These are phyloP conservation scores for Phyllosticta citrichinensis DNA, from an alignment of 2,329 filamentous ascomycete genomes.

Conservation along the genomic window DNA sequence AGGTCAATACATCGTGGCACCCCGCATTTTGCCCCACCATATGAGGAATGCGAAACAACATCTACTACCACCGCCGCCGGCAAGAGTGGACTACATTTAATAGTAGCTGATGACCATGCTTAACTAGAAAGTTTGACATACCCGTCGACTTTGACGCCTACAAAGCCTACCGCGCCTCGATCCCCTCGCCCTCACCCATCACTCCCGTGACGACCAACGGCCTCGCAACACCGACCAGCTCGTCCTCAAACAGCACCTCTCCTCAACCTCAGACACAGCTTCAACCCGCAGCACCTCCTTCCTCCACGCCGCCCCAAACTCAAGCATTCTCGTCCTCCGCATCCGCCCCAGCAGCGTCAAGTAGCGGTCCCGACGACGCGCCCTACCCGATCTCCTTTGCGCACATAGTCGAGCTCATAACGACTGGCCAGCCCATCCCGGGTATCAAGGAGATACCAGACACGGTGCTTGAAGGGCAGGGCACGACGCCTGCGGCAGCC, in stretches of 20 bases:
- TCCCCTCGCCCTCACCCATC: neutral
- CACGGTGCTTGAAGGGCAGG: constrained; percentile 62
- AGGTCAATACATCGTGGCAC: constrained; percentile 3
- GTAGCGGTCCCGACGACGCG: constrained; percentile 30
- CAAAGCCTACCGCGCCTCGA: constrained; percentile 47
- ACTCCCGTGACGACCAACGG: neutral
- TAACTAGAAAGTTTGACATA: constrained; percentile 31
- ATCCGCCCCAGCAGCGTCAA: neutral
- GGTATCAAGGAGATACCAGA: constrained; percentile 82
- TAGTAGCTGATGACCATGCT: constrained; percentile 14
- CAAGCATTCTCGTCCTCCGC: constrained; percentile 10
- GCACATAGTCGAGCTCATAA: constrained; percentile 76
- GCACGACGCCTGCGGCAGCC: constrained; percentile 44
- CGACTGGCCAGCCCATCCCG: constrained; percentile 70
- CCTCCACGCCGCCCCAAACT: constrained; percentile 12
- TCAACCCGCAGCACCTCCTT: constrained; percentile 4
- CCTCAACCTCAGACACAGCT: neutral
- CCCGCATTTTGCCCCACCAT: constrained; percentile 5
- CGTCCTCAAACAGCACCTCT: neutral
- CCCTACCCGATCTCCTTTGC: constrained; percentile 76
- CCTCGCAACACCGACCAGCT: neutral
- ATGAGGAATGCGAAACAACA: neutral
- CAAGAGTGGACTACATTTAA: neutral
- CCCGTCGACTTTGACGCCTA: constrained; percentile 58
- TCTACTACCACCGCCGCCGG: neutral